Conservation (phyloP, 305 asterid genomes). For the Ruellia speciosa region DNA sequence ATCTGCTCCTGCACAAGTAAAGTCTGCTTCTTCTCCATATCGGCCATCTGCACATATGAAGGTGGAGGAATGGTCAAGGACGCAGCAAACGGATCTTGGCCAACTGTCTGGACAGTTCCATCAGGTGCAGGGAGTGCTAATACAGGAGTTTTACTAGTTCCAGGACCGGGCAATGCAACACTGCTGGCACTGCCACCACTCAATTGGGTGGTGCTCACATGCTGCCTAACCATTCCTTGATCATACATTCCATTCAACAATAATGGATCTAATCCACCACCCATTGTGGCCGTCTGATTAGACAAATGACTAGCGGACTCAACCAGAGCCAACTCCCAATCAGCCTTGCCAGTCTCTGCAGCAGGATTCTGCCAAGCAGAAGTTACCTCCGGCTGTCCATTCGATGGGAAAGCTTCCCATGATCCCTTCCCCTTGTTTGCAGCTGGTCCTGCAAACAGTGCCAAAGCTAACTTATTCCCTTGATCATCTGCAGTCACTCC, state of each 20-base stretch:
- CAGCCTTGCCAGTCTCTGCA: conserved; percentile 78
- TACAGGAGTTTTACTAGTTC: conserved; percentile 50
- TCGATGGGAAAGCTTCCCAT: conserved; percentile 77
- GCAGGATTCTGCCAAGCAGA: conserved; percentile 99
- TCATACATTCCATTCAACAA: conserved; percentile 90
- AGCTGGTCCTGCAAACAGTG: conserved; percentile 74
- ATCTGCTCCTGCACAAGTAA: conserved; percentile 69
- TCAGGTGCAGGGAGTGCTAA: conserved; percentile 92
- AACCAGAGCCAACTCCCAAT: conserved; percentile 91
- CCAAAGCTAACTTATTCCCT: conserved; percentile 77
- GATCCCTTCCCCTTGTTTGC: conserved; percentile 50
- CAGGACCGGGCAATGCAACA: conserved; percentile 69
- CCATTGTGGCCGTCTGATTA: conserved; percentile 72
- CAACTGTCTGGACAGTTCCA: conserved; percentile 70
- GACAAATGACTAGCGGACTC: conserved; percentile 75
- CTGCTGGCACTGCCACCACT: conserved; percentile 87
- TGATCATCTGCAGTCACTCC: conserved; percentile 77
- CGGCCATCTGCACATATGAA: conserved; percentile 85
- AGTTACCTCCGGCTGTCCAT: conserved; percentile 57
- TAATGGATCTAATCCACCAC: conserved; percentile 86
- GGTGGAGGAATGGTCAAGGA: conserved; percentile 76
- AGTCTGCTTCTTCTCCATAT: conserved; percentile 89
- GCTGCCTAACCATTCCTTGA: conserved; percentile 82
- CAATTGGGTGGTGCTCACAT: conserved; percentile 48
- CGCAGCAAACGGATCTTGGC: conserved; percentile 84